phyloP scores from a whole-genome alignment of 805 yeast genomes.

The Maudiozyma serrabonitensis region DNA sequence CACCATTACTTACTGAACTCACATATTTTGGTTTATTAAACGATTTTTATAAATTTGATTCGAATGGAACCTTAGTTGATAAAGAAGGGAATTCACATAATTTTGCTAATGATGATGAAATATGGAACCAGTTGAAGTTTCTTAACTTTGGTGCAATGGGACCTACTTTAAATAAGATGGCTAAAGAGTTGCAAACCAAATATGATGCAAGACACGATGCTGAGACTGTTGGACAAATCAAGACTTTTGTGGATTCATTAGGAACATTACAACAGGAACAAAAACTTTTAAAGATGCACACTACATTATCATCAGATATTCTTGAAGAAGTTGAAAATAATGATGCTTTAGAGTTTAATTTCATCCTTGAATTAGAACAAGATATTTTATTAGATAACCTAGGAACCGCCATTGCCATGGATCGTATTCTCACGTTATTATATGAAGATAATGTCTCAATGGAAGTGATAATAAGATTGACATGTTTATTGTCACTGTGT shows the following conservation, averaged over 20 bases:
- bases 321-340: slow-evolving; percentile 36
- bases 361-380: slow-evolving; percentile 54
- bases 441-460: slow-evolving; percentile 33
- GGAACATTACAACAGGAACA: slow-evolving; percentile 60
- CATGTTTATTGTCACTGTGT: slow-evolving; percentile 50
- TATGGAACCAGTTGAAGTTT: slow-evolving; percentile 41
- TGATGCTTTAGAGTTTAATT: slow-evolving; percentile 29
- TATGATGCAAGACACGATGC: slow-evolving; percentile 53
- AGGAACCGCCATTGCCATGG: slow-evolving; percentile 30
- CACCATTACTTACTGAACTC: slow-evolving; percentile 66
- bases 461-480: slow-evolving; percentile 40
- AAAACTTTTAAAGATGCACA: slow-evolving; percentile 60
- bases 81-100: slow-evolving; percentile 15
- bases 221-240: slow-evolving; percentile 54
- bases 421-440: slow-evolving; percentile 41
- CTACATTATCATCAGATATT: slow-evolving; percentile 59
- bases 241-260: slow-evolving; percentile 59
- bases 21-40: slow-evolving; percentile 77
- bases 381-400: slow-evolving; percentile 50
- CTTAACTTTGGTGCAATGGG: slow-evolving; percentile 78
- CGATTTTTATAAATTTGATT: slow-evolving; percentile 49
- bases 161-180: slow-evolving; percentile 54
- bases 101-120: slow-evolving; percentile 23
- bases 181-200: slow-evolving; percentile 58
- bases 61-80: slow-evolving; percentile 29